Base-by-base conservation (phyloP, 768 basidiomycete species). In the Trametes gibbosa region DNA sequence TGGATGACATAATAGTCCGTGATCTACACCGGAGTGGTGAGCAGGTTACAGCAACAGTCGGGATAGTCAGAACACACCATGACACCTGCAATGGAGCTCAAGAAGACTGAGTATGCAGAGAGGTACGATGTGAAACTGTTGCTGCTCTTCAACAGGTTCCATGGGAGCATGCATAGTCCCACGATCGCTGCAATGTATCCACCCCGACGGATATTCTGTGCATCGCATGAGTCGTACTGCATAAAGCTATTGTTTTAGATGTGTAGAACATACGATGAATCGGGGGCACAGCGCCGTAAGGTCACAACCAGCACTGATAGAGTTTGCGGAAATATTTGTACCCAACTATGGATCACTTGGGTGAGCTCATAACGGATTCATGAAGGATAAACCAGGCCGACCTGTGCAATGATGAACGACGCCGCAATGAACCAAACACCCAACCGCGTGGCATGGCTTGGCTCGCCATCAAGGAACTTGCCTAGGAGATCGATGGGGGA, bases 321-420 rank as follows among this genome's bases (percentile, higher is more conserved):
- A 86, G 74, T 93, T 92, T 29, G 90, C 90, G 10, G 89, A 87
- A 66, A 90, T 87, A 70, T 90, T 92, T 29, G 87, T 89, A 17
- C 85, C 87, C 63, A 56, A 53, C 53, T 60, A 55, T 45, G 55
- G 25, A 56, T 37, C n/a, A 21, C 21, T 7, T 59, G 24, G 64
- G 53, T 45, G 56, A 50, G 41, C 24, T 16, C 57, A 42, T 16
- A 43, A n/a, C 37, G 48, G 23, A 19, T 37, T 53, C 6, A 53
- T 41, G 43, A 52, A 53, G 45, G 17, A 46, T 19, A 37, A 23
- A 50, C 37, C 35, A 46, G 56, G 60, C 67, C 13, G 61, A 83
- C 79, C 75, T 90, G 89, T 8, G 89, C 90, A 68, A 92, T 82
- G 64, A 92, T 85, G 73, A 94, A 92, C 5, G 85, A 83, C 39